Conservation (phyloP, 1,139 yeast genomes). For the Geotrichum candidum region DNA sequence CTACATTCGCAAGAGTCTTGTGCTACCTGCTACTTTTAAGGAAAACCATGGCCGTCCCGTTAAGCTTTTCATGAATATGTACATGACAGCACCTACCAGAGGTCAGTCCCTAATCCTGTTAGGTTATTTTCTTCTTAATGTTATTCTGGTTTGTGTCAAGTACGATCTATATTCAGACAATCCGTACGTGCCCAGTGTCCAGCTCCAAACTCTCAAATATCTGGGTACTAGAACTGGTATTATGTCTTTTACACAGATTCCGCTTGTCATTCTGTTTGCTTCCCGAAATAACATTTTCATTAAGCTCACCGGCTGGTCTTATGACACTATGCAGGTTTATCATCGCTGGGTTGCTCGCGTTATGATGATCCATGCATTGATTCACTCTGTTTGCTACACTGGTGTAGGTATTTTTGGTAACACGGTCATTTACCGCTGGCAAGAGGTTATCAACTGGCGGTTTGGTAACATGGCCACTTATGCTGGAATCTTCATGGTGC, state of each 20-base stretch:
- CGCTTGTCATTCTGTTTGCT: constrained; percentile 51
- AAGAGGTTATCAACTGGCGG: constrained; percentile 43
- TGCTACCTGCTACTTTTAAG: constrained; percentile 34
- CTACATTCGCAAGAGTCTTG: constrained; percentile 26
- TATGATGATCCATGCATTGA: constrained; percentile 43
- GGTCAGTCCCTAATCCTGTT: constrained; percentile 31
- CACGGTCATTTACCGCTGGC: constrained; percentile 36
- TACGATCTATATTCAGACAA: constrained; percentile 23
- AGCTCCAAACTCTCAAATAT: constrained; percentile 35
- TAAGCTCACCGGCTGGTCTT: constrained; percentile 56
- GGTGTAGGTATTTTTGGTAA: constrained; percentile 35
- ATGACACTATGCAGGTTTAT: constrained; percentile 53
- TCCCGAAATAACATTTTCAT: constrained; percentile 58
- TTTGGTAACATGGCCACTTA: constrained; percentile 39
- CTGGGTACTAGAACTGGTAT: constrained; percentile 58
- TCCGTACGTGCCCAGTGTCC: constrained; percentile 22
- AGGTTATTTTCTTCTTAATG: constrained; percentile 28
- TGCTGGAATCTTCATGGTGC: constrained; percentile 37
- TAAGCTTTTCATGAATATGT: constrained; percentile 21
- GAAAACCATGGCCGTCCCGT: constrained; percentile 30
- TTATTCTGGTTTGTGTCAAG: constrained; percentile 24
- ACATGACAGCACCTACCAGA: constrained; percentile 31
- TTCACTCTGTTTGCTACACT: constrained; percentile 34
- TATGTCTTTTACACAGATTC: constrained; percentile 50
- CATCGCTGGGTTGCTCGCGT: constrained; percentile 62